phyloP scores from a whole-genome alignment of 768 basidiomycete genomes.

The Naganishia randhawae region DNA sequence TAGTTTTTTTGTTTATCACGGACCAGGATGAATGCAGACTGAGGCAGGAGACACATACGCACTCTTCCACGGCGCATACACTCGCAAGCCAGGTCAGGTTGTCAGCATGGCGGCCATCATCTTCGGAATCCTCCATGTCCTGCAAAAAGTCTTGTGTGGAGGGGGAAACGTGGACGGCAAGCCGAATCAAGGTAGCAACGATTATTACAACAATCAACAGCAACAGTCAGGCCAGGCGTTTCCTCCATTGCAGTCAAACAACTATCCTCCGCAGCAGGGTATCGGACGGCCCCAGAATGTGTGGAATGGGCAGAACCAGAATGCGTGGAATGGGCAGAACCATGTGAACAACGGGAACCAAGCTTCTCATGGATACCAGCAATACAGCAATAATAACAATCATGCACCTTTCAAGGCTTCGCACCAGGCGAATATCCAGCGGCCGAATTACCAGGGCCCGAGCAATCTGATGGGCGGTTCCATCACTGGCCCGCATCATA shows the following conservation, averaged over 20 bases:
- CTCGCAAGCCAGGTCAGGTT: not conserved
- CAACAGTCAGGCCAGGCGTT: conserved; percentile 37
- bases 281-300: conserved; percentile 33
- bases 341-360: conserved; percentile 32
- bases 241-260: conserved; percentile 33
- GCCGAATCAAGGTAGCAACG: conserved; percentile 21
- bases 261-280: conserved; percentile 34
- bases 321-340: conserved; percentile 35
- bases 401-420: conserved; percentile 12
- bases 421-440: conserved; percentile 35
- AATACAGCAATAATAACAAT: conserved; percentile 23
- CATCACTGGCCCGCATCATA: conserved; percentile 36
- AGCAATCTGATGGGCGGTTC: conserved; percentile 36
- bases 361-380: conserved; percentile 26
- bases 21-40: not conserved
- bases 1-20: not conserved
- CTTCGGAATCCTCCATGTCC: conserved; percentile 21
- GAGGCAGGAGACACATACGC: too few relatives aligned
- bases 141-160: conserved; percentile 29
- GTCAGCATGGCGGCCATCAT: conserved; percentile 24
- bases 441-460: conserved; percentile 46
- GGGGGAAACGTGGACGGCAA: conserved; percentile 10
- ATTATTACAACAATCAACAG: conserved; percentile 31
- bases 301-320: conserved; percentile 37
- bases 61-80: not conserved